Evolutionary conservation across 1,284 basidiomycete species (phyloP).

Genomic region (Marasmius fiardii): DNA sequence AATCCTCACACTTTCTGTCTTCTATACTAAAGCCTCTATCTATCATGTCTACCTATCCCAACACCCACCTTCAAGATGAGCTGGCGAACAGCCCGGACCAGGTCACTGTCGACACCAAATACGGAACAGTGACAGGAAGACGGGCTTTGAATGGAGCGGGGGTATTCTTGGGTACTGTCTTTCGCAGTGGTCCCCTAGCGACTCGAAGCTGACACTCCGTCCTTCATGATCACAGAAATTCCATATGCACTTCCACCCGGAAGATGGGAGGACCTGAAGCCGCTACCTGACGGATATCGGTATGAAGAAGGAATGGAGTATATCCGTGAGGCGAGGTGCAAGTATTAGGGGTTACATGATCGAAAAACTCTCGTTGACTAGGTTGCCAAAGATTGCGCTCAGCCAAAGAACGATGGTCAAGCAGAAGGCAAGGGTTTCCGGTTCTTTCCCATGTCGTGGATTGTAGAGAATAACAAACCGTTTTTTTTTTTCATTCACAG

Average conservation of each 20-base stretch:
- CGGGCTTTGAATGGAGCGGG: constrained; percentile 57
- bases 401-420: constrained; percentile 65
- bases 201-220: neutral
- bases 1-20: no score
- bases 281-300: constrained; percentile 46
- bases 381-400: constrained; percentile 47
- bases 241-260: constrained; percentile 65
- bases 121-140: constrained; percentile 54
- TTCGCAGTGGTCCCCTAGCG: neutral
- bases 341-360: constrained; percentile 21
- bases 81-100: constrained; percentile 35
- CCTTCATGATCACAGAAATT: constrained; percentile 60
- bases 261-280: constrained; percentile 60
- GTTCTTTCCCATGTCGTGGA: neutral
- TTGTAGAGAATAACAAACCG: no score
- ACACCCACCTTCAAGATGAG: constrained; percentile 41
- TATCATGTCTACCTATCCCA: neutral
- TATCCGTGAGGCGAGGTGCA: constrained; percentile 56
- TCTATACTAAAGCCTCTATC: no score
- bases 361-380: neutral
- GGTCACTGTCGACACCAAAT: constrained; percentile 49
- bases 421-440: constrained; percentile 36
- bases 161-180: constrained; percentile 53
- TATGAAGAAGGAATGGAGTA: constrained; percentile 59
- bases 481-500: constrained; percentile 2